Evolutionary conservation across 2,329 filamentous ascomycete species (phyloP), one percentile per base, ranked within the genome.

Genomic region (Xylaria multiplex): DNA sequence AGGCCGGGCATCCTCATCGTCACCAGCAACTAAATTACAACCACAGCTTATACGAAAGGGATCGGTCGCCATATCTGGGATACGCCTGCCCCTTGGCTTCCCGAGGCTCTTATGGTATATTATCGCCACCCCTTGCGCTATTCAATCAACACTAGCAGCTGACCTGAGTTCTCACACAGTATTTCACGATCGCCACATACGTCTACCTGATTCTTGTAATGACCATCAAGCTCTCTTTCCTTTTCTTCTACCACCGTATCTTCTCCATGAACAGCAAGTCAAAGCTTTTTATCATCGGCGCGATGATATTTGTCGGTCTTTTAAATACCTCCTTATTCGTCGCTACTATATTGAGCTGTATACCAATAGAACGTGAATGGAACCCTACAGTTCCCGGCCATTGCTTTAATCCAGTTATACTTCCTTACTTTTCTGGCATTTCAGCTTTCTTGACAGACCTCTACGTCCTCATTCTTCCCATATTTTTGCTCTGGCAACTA

Each of bases 41-140:
- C 35, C 35, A 8, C 14, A 50, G 48, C 48, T 30, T 50, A 50
- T 13, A 50, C 48, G 3, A 13, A 1, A 50, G 48, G 48, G 6
- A 50, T 50, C 7, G 48, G 48, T 16, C 48, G 48, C 2, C 48
- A 50, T n/a, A 50, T 50, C 16, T 50, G 48, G 48, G 48, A 50
- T n/a, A 50, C 48, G 2, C 48, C 48, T 8, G 48, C 48, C 3
- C 1, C 3, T 3, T 50, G 48, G 48, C 48, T 50, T 6, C 27
- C 27, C 48, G 24, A 50, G 11, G 48, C 9, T n/a, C 48, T 50
- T 13, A 32, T 30, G 14, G 48, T 50, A 32, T 6, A 30, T 50
- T 19, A 30, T 3, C 9, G 24, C 16, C 4, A 16, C 9, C 6
- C 7, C 16, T 30, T 37, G 35, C 27, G 27, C 27, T 37, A 37